These are phyloP conservation scores for Ajuga chamaepitys DNA, from an alignment of 257 asterid genomes.

Conservation along the genomic window DNA sequence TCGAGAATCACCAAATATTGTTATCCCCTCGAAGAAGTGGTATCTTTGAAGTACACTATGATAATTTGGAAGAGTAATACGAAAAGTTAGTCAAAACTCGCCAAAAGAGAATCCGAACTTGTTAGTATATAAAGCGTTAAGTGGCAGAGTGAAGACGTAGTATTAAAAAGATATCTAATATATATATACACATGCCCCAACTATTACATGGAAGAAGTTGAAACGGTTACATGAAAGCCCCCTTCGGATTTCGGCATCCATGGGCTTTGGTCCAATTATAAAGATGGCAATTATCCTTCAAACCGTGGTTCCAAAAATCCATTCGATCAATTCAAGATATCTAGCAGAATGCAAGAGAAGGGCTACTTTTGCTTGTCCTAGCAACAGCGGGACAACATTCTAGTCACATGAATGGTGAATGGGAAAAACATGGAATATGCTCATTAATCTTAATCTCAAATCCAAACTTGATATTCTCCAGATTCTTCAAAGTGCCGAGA, in stretches of 20 bases:
- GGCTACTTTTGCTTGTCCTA: conserved; percentile 78
- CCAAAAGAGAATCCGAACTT: no score
- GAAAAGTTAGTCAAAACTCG: no score
- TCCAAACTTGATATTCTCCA: conserved; percentile 42
- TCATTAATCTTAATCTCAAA: conserved; percentile 57
- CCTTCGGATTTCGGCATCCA: conserved; percentile 67
- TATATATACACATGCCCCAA: no score
- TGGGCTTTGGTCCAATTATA: conserved; percentile 74
- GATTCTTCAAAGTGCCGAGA: conserved; percentile 49
- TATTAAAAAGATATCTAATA: no score
- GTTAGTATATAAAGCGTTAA: no score
- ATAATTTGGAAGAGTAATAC: no score
- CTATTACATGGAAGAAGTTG: no score
- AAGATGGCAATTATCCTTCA: conserved; percentile 70
- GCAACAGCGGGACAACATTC: conserved; percentile 52
- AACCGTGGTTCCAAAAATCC: conserved; percentile 53
- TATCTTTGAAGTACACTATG: no score
- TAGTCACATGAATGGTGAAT: conserved; percentile 90
- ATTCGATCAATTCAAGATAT: conserved; percentile 60
- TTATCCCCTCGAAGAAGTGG: no score
- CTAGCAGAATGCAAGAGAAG: conserved; percentile 59
- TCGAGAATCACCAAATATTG: no score
- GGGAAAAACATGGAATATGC: conserved; percentile 85
- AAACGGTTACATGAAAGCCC: no score
- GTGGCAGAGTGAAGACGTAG: no score